A percentile compares a stretch with the other conserved stretches of the same genome.
Evolutionary conservation across 2,329 filamentous ascomycete genomes (phyloP).

Genomic region (Colletotrichum horii): DNA sequence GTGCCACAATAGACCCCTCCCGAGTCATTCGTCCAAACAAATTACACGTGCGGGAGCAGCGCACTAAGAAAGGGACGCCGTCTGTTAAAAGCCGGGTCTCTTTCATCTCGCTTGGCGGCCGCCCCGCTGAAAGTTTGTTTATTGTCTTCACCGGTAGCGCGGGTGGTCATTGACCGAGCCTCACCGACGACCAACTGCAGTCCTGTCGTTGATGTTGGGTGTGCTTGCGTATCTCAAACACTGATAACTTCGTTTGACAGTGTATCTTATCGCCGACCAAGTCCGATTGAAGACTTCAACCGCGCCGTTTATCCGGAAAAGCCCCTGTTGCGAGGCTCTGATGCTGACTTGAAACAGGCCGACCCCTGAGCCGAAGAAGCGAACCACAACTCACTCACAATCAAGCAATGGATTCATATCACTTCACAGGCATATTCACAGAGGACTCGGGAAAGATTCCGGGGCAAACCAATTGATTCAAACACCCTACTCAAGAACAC

Average conservation of each 20-base stretch:
- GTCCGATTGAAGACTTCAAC: neutral
- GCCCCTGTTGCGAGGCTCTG: neutral
- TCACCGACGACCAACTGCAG: neutral
- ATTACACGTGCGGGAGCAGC: neutral
- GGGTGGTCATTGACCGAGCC: neutral
- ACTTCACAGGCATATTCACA: neutral
- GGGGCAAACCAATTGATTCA: constrained; percentile 14
- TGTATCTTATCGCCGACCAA: neutral
- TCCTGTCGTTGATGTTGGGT: neutral
- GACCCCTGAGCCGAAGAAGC: neutral
- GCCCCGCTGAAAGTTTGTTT: neutral
- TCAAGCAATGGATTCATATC: neutral
- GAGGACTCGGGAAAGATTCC: neutral
- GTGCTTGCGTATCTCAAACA: neutral
- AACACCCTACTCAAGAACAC: constrained; percentile 15
- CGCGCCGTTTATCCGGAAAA: neutral
- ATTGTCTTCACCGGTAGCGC: neutral
- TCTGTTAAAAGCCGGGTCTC: neutral
- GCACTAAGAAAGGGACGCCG: neutral
- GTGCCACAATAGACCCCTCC: neutral
- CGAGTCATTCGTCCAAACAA: constrained; percentile 16
- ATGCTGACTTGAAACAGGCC: neutral
- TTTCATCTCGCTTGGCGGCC: constrained; percentile 12
- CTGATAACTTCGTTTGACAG: neutral
- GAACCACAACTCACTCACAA: neutral